Percentiles rank a stretch among this genome's conserved stretches.
phyloP scores from a whole-genome alignment of 495 filamentous ascomycete genomes.

The Penicillium argentinense region DNA sequence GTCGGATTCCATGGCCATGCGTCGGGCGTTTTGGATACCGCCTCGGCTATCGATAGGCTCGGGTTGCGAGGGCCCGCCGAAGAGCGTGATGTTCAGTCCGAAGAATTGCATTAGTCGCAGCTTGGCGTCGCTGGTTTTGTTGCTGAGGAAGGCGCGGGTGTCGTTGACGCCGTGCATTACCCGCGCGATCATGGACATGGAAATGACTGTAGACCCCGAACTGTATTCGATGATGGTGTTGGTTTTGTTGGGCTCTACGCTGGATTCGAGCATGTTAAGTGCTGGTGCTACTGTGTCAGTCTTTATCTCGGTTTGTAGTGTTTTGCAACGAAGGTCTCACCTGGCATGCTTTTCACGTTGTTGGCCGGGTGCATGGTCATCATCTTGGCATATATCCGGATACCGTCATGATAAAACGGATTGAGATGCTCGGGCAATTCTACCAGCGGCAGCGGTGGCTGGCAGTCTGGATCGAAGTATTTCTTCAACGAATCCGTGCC shows the following conservation, averaged over 20 bases:
- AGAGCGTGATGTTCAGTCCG: slow-evolving; percentile 55
- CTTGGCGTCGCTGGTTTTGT: slow-evolving; percentile 57
- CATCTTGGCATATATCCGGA: slow-evolving; percentile 65
- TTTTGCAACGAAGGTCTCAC: slow-evolving; percentile 29
- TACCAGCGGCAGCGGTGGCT: slow-evolving; percentile 58
- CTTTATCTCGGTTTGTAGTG: neutral
- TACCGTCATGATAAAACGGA: slow-evolving; percentile 54
- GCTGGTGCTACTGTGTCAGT: slow-evolving; percentile 31
- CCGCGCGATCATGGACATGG: slow-evolving; percentile 56
- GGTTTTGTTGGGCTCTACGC: slow-evolving; percentile 41
- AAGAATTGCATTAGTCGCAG: slow-evolving; percentile 59
- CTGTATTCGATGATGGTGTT: slow-evolving; percentile 60
- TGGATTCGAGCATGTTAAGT: slow-evolving; percentile 53
- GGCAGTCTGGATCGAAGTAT: slow-evolving; percentile 58
- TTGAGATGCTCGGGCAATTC: slow-evolving; percentile 58
- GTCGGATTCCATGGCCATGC: slow-evolving; percentile 38
- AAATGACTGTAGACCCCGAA: slow-evolving; percentile 62
- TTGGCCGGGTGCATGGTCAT: slow-evolving; percentile 62
- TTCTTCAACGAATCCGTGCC: slow-evolving; percentile 53
- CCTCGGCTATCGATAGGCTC: slow-evolving; percentile 55
- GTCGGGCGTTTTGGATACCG: slow-evolving; percentile 48
- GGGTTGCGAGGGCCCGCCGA: slow-evolving; percentile 57
- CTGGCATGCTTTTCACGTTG: slow-evolving; percentile 64
- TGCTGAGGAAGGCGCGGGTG: slow-evolving; percentile 56
- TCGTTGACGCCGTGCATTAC: slow-evolving; percentile 53